These are phyloP conservation scores for Jasminum sambac DNA, from an alignment of 257 asterid species.

Conservation along the genomic window DNA sequence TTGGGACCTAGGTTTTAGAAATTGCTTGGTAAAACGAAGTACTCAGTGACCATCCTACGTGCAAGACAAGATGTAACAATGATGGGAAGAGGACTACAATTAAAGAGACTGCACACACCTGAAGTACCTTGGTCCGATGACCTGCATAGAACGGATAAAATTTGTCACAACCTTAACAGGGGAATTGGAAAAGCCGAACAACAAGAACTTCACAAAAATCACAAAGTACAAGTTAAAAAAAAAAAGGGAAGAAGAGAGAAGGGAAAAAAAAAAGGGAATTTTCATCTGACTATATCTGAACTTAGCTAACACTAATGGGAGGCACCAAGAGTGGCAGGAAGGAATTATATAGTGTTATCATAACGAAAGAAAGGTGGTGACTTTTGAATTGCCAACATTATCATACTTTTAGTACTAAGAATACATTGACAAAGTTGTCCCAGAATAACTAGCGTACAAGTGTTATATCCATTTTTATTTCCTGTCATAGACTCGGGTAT, in stretches of 20 bases:
- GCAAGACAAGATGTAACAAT: background rate
- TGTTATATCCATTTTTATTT: background rate
- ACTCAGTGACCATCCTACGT: background rate
- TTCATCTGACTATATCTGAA: background rate
- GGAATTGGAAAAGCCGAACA: background rate
- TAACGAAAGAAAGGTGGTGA: background rate
- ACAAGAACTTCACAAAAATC: background rate
- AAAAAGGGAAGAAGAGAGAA: background rate
- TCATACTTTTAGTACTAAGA: background rate
- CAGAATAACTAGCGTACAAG: background rate
- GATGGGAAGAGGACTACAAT: background rate
- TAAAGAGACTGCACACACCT: constrained; percentile 30
- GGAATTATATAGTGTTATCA: background rate
- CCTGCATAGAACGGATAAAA: constrained; percentile 33
- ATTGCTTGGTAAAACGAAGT: background rate
- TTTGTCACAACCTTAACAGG: constrained; percentile 12
- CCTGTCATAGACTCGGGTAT: background rate
- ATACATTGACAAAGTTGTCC: background rate
- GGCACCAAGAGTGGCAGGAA: background rate
- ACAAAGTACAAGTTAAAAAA: background rate
- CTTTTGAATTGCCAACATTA: background rate
- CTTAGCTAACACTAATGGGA: background rate
- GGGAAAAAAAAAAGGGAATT: background rate
- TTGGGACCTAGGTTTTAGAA: background rate
- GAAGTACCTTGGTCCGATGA: constrained; percentile 44